Conservation (phyloP, 179 eudicot species). For the Spergularia azorica region DNA sequence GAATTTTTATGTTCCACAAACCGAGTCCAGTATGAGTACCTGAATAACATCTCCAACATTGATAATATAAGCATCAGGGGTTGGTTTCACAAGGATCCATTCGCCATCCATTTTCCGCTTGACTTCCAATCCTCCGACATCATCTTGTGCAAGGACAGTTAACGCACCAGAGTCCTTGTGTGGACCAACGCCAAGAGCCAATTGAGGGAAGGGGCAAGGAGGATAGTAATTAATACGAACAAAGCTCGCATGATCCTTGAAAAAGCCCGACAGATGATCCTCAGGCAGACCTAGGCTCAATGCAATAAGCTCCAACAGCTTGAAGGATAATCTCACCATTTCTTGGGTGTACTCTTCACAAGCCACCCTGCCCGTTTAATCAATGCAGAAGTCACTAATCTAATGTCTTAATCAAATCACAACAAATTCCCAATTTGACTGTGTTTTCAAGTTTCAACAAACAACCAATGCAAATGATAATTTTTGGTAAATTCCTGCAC, state of each 20-base stretch:
- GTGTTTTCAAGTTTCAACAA: too few relatives aligned
- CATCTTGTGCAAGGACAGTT: constrained; percentile 44
- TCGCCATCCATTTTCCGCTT: constrained; percentile 38
- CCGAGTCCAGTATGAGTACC: too few relatives aligned
- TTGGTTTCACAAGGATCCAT: constrained; percentile 42
- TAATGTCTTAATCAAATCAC: neutral
- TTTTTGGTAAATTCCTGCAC: too few relatives aligned
- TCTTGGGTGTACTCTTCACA: constrained; percentile 16
- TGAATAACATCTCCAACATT: constrained; percentile 46
- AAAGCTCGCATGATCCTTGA: constrained; percentile 34
- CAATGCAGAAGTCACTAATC: too few relatives aligned
- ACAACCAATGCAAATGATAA: too few relatives aligned
- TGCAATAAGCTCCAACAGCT: constrained; percentile 39
- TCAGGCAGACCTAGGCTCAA: constrained; percentile 35
- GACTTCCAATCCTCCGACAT: constrained; percentile 45
- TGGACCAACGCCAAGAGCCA: constrained; percentile 39
- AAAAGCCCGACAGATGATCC: constrained; percentile 18
- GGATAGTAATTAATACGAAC: constrained; percentile 41
- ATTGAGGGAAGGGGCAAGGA: constrained; percentile 37
- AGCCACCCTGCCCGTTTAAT: neutral
- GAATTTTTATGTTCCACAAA: too few relatives aligned
- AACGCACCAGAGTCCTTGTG: constrained; percentile 48
- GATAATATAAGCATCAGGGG: constrained; percentile 34
- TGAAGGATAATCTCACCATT: constrained; percentile 30
- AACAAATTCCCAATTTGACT: too few relatives aligned